Conservation (phyloP, 805 yeast genomes). For the Monosporozyma servazzii region DNA sequence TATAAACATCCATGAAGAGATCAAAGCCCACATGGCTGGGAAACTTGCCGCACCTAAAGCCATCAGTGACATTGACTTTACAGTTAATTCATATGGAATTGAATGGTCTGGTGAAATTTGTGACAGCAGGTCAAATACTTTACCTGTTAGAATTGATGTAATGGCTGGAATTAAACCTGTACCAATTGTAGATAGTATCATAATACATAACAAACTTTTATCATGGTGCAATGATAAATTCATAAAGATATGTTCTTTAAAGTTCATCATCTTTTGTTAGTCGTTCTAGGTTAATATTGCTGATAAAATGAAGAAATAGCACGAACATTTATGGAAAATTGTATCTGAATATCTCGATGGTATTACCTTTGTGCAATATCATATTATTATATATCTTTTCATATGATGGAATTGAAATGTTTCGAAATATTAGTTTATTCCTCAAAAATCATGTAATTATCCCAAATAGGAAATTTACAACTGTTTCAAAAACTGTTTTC, state of each 20-base stretch:
- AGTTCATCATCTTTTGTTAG: neutral
- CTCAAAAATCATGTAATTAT: slow-evolving; percentile 9
- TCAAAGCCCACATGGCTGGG: slow-evolving; percentile 43
- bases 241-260: slow-evolving; percentile 14
- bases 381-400: neutral
- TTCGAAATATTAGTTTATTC: neutral
- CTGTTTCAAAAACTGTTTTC: neutral
- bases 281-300: neutral
- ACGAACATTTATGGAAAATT: neutral
- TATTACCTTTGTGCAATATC: neutral
- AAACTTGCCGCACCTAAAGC: slow-evolving; percentile 40
- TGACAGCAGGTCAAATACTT: slow-evolving; percentile 43
- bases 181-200: slow-evolving; percentile 33
- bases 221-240: slow-evolving; percentile 19
- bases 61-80: slow-evolving; percentile 35
- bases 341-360: neutral
- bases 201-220: slow-evolving; percentile 19
- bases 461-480: slow-evolving; percentile 9
- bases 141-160: slow-evolving; percentile 57
- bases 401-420: neutral
- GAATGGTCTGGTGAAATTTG: slow-evolving; percentile 34
- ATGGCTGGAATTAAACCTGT: slow-evolving; percentile 54
- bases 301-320: too few relatives aligned
- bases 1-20: slow-evolving; percentile 52
- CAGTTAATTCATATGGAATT: slow-evolving; percentile 31